phyloP scores from a whole-genome alignment of 2,329 filamentous ascomycete genomes.

The Endothia cerciana region DNA sequence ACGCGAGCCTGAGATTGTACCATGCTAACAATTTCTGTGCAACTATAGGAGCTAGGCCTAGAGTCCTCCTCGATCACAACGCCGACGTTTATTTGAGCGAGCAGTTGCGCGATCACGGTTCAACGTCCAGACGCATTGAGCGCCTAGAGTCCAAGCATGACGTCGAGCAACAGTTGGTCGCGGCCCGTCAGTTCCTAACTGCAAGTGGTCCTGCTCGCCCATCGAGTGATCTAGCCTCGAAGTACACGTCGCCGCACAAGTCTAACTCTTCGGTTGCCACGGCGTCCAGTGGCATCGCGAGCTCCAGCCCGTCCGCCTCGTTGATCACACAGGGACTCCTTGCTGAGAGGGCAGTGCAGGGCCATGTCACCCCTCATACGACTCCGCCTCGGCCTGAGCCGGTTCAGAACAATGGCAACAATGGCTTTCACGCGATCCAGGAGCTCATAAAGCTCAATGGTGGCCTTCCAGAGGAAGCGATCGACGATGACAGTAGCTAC shows the following conservation, averaged over 20 bases:
- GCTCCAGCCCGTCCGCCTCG: constrained; percentile 20
- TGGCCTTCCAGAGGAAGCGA: constrained; percentile 24
- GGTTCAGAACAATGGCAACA: background rate
- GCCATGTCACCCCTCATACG: constrained; percentile 24
- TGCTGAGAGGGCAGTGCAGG: constrained; percentile 15
- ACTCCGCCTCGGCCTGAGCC: constrained; percentile 20
- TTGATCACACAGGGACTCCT: constrained; percentile 24
- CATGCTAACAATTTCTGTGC: constrained; percentile 10
- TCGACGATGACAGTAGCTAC: constrained; percentile 22
- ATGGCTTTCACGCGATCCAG: constrained; percentile 15
- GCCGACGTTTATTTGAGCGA: constrained; percentile 13
- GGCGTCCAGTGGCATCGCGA: constrained; percentile 18
- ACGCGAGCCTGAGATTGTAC: background rate
- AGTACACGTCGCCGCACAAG: constrained; percentile 3
- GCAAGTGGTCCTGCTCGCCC: constrained; percentile 1
- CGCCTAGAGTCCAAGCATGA: background rate
- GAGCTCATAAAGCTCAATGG: constrained; percentile 24
- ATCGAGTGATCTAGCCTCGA: background rate
- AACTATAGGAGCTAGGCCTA: background rate
- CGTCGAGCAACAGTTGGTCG: constrained; percentile 11
- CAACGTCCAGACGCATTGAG: constrained; percentile 5
- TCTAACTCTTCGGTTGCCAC: constrained; percentile 18
- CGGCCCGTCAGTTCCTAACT: constrained; percentile 14
- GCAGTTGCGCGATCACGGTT: constrained; percentile 10
- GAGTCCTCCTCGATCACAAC: constrained; percentile 10